Conservation (phyloP, 169 alveolate species). For the Eimeria sp. region DNA sequence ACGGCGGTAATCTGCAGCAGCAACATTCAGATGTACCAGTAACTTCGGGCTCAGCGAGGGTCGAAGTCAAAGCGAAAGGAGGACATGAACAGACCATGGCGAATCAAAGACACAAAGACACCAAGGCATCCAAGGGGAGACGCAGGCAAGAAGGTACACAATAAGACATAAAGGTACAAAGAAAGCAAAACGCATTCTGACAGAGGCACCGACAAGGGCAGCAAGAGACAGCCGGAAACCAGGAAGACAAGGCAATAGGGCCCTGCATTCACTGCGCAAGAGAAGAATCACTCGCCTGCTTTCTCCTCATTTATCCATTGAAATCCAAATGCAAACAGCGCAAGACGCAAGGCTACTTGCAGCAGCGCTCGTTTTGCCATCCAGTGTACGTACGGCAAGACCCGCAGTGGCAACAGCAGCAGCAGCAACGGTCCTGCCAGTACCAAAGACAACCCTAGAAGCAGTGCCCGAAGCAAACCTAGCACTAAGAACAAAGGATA, state of each 20-base stretch:
- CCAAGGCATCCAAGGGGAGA: not conserved
- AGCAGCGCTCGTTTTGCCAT: slow-evolving; percentile 22
- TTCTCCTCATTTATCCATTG: slow-evolving; percentile 32
- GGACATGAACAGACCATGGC: not conserved
- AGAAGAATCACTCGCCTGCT: slow-evolving; percentile 39
- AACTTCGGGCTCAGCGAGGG: not conserved
- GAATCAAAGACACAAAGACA: not conserved
- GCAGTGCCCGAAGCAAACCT: slow-evolving; percentile 54
- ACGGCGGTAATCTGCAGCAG: slow-evolving; percentile 78
- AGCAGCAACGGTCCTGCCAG: slow-evolving; percentile 35
- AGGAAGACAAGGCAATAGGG: not conserved
- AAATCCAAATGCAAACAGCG: slow-evolving; percentile 66
- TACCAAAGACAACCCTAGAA: slow-evolving; percentile 40
- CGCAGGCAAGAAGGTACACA: not conserved
- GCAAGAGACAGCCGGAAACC: not conserved
- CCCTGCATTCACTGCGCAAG: not conserved
- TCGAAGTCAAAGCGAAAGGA: no score
- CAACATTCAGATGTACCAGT: not conserved
- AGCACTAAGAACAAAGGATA: slow-evolving; percentile 9
- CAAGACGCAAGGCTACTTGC: slow-evolving; percentile 57
- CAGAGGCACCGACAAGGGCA: not conserved
- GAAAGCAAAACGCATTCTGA: not conserved
- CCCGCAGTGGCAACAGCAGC: slow-evolving; percentile 57
- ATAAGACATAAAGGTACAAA: not conserved
- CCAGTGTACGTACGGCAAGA: slow-evolving; percentile 69